Evolutionary conservation across 306 rosid species (phyloP).

Genomic region (Neltuma alba): DNA sequence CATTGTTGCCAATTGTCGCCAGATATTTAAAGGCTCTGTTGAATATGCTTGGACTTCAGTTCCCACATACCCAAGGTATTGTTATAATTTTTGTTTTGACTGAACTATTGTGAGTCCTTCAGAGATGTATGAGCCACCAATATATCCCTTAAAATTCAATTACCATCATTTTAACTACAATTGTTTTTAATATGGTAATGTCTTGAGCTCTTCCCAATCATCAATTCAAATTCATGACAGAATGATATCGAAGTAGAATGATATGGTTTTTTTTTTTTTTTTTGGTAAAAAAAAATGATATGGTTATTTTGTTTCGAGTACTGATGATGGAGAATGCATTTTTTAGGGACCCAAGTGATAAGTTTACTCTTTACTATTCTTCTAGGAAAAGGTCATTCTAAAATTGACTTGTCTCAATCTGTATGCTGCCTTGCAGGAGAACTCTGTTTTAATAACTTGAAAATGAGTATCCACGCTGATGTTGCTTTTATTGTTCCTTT

Average conservation of each 20-base stretch:
- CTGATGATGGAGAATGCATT: no score
- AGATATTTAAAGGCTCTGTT: no score
- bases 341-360: neutral
- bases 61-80: no score
- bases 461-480: slow-evolving; percentile 27
- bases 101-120: slow-evolving; percentile 11
- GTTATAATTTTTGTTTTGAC: slow-evolving; percentile 92
- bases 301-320: no score
- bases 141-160: no score
- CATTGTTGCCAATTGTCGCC: slow-evolving; percentile 84
- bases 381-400: neutral
- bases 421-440: neutral
- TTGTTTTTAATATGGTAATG: neutral
- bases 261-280: neutral
- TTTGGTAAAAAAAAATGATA: neutral
- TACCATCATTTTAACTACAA: no score
- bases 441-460: neutral
- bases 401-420: neutral
- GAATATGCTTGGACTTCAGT: no score
- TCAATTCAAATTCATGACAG: neutral
- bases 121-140: neutral
- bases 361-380: neutral
- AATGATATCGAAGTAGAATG: neutral
- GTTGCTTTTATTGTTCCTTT: slow-evolving; percentile 26
- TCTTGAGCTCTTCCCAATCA: neutral